A percentile compares a stretch with the other conserved stretches of the same genome.
Conservation (phyloP, 148 eudicot species). For the Gaultheria prostrata region DNA sequence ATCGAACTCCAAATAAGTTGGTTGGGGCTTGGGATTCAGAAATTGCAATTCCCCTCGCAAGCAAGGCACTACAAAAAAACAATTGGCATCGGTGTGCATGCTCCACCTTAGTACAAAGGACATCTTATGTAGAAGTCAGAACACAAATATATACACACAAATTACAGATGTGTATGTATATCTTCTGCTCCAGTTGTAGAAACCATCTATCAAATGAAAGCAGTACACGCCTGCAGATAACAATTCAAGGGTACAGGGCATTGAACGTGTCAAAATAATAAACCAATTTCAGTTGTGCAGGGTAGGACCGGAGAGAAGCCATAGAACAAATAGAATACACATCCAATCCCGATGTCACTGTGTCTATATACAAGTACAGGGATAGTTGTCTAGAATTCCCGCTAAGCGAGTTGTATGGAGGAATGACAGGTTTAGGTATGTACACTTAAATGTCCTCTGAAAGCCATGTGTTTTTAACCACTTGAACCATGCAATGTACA, state of each 20-base stretch:
- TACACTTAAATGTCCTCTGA: not conserved
- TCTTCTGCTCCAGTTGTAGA: not conserved
- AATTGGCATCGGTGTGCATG: not conserved
- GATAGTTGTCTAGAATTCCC: not conserved
- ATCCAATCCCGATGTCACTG: not conserved
- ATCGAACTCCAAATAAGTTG: not conserved
- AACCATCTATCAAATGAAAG: not conserved
- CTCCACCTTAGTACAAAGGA: not conserved
- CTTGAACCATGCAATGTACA: constrained; percentile 13
- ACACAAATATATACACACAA: not conserved
- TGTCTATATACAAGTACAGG: not conserved
- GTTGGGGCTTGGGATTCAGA: not conserved
- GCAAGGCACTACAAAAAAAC: not conserved
- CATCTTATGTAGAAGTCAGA: not conserved
- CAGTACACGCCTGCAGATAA: not conserved
- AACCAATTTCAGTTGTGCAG: not conserved
- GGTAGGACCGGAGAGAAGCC: not conserved
- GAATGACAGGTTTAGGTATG: not conserved
- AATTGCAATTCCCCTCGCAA: not conserved
- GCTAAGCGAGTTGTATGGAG: not conserved
- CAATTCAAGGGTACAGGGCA: not conserved
- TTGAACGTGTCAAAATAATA: not conserved
- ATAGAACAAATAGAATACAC: not conserved
- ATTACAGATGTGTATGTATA: not conserved
- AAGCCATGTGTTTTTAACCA: not conserved